Evolutionary conservation across 306 rosid species (phyloP), one percentile per base, ranked within the genome.

Genomic region (Luffa aegyptiaca): DNA sequence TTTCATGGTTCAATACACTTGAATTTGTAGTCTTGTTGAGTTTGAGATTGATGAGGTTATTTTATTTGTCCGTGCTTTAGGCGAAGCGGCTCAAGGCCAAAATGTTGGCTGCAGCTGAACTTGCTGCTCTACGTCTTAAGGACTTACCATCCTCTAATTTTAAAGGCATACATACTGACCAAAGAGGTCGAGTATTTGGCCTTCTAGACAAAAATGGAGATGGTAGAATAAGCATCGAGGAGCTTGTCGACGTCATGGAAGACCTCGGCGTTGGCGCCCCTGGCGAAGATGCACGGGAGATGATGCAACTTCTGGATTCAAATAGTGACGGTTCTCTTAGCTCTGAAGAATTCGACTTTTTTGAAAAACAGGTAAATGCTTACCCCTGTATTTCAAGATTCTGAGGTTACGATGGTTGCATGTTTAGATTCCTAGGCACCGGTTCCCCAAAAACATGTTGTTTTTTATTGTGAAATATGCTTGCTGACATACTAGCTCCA

Each of bases 191-290:
- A 70, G 93, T 88, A 33, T 95, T 95, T 85, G 74, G 83, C 80
- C 97, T 95, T 87, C 92, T 95, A 48, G 97, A 93, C 89, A 91
- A 93, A 85, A 95, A 95, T 39, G 97, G 97, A 75, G 99, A 95
- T 72, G 96, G 97, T 39, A 90, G 89, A 84, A 91, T 95, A 84
- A 93, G 96, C 90, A 88, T 93, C 21, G 96, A 90, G 84, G 97
- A 95, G 79, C 97, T 93, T 62, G 89, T 81, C 70, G 96, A 95
- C 84, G 97, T 93, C 63, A 95, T 95, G 89, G 97, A 95, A 84
- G 96, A 95, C 86, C 97, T 93, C 49, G 99, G 97, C 63, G 97
- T 93, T 74, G 99, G 97, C 44, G 94, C 96, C 36, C 93, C 99
- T 1, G 96, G 94, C 59, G 97, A 90, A 85, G 99, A 93, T 84